A percentile compares a stretch with the other conserved stretches of the same genome.
Conservation (phyloP, 2,329 filamentous ascomycete genomes). For the Penicillium sumatraense region DNA sequence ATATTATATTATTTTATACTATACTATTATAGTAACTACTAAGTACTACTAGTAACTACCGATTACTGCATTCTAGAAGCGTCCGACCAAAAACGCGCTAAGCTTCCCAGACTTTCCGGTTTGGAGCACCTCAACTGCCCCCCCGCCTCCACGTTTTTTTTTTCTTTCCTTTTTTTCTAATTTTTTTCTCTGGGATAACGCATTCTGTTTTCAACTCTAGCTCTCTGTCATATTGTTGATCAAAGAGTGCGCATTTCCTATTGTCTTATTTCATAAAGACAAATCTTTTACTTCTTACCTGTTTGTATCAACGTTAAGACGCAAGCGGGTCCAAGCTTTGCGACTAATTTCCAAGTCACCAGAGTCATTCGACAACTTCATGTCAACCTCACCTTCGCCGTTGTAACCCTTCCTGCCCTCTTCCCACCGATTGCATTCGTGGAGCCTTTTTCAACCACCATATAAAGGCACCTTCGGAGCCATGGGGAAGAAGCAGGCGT, state of each 20-base stretch:
- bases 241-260: neutral
- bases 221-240: neutral
- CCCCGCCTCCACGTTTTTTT: neutral
- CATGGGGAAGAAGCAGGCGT: constrained; percentile 43
- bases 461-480: constrained; percentile 10
- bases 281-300: too few species aligned
- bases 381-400: constrained; percentile 14
- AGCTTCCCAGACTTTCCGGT: constrained; percentile 19
- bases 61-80: constrained; percentile 5
- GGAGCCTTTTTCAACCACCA: neutral
- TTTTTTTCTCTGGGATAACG: neutral
- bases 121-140: constrained; percentile 13
- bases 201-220: neutral
- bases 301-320: constrained; percentile 9
- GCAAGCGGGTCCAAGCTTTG: constrained; percentile 21
- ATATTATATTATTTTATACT: too few species aligned
- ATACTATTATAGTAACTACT: too few species aligned
- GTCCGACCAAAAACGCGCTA: constrained; percentile 10
- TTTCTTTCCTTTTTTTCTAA: constrained; percentile 5
- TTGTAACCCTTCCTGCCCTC: neutral
- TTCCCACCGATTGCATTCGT: constrained; percentile 3
- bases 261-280: too few species aligned
- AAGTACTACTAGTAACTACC: neutral
- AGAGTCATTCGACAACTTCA: constrained; percentile 17
- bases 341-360: constrained; percentile 12